Evolutionary conservation across 768 basidiomycete genomes (phyloP), one percentile per base, ranked within the genome.

Genomic region (Tephrocybe sp.): DNA sequence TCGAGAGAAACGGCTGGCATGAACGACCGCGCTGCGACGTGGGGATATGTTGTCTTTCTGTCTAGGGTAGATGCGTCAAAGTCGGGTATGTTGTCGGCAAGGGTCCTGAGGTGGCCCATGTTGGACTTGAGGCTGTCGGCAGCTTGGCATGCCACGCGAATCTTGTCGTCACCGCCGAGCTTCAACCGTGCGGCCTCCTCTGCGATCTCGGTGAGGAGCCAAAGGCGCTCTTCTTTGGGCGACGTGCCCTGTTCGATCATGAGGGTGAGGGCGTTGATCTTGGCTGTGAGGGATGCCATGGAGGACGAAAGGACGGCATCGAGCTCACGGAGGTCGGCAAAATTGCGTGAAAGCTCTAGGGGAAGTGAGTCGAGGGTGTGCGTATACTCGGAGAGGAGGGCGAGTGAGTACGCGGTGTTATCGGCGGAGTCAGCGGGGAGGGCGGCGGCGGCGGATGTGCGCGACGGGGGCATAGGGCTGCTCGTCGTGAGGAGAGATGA

Each of bases 131-230:
- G 84, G 60, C 83, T 87, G 72, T 98, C 94, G 30, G 91, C 90
- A 22, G 93, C 93, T 55, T 85, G 86, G 58, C 87, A 92, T 16
- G 92, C 92, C 52, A 96, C 92, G 61, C 92, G 83, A 68, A 98
- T 96, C 77, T 98, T 98, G 82, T 98, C 97, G 68, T 98, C 96
- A 46, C 90, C 91, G 22, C 96, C 95, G 53, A 93, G 81, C 68
- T 94, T 92, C 70, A 97, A 87, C 37, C 90, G 79, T 39, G 79
- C 75, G 0, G 94, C 94, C 69, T 98, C 96, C 47, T 98, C 95
- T 6, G 94, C 92, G 62, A 98, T 93, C 64, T 97, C 92, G 39
- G 84, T 80, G 58, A 99, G 83, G 26, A 95, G 82, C 75, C 84
- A 84, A 47, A 98, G 84, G 36, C 92, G 83, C 58, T 91, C 84